These are phyloP conservation scores for Colletotrichum lentis DNA, from an alignment of 2,329 filamentous ascomycete species.

Conservation along the genomic window DNA sequence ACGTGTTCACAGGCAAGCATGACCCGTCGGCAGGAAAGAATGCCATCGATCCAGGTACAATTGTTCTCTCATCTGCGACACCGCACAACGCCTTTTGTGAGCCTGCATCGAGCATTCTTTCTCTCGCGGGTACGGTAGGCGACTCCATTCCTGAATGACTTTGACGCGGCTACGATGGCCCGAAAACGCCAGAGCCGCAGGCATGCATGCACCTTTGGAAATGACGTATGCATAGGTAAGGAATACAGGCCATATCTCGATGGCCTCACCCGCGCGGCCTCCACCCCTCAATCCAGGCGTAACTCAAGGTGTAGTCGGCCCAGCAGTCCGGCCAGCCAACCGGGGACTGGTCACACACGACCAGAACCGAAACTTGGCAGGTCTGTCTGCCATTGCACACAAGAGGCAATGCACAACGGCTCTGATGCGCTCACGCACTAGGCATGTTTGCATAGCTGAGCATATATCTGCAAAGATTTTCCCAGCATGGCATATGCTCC, in stretches of 20 bases:
- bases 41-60: constrained; percentile 1
- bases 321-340: constrained; percentile 30
- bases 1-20: not conserved
- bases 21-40: constrained; percentile 14
- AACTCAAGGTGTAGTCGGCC: constrained; percentile 9
- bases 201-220: constrained; percentile 9
- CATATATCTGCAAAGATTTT: constrained; percentile 20
- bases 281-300: constrained; percentile 2
- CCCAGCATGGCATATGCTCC: constrained; percentile 14
- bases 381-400: not conserved
- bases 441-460: constrained; percentile 7
- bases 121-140: constrained; percentile 11
- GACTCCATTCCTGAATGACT: constrained; percentile 25
- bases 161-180: constrained; percentile 11
- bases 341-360: constrained; percentile 12
- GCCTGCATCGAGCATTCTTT: constrained; percentile 15
- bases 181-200: constrained; percentile 13
- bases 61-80: constrained; percentile 4
- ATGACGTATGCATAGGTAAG: constrained; percentile 28
- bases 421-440: not conserved
- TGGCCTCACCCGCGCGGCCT: not conserved
- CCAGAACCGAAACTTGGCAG: constrained; percentile 9
- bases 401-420: constrained; percentile 11
- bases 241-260: constrained; percentile 9
- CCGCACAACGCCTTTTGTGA: constrained; percentile 3